A percentile compares a stretch with the other conserved stretches of the same genome.
Evolutionary conservation across 163 green algal genomes (phyloP).

Genomic region (Prototheca cutis): DNA sequence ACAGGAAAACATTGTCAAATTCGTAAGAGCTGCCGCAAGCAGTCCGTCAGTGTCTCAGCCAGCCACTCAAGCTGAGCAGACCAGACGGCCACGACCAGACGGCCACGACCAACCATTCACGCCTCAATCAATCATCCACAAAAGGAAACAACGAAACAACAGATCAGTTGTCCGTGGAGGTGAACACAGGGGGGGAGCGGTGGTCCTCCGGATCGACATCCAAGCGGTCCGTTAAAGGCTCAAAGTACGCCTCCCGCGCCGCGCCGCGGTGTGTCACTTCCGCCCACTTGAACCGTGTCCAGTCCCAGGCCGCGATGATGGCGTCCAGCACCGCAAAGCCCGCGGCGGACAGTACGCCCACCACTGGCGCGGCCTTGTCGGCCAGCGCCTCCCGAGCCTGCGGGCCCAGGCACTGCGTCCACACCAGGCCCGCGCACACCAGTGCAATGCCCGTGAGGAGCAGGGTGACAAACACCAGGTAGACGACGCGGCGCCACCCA

Average conservation of each 20-base stretch:
- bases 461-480: background rate
- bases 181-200: slow-evolving; percentile 17
- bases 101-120: no score
- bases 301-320: slow-evolving; percentile 23
- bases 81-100: no score
- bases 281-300: slow-evolving; percentile 8
- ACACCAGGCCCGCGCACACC: slow-evolving; percentile 21
- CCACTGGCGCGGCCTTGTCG: slow-evolving; percentile 4
- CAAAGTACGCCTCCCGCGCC: slow-evolving; percentile 17
- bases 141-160: no score
- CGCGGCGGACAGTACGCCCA: background rate
- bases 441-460: slow-evolving; percentile 10
- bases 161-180: no score
- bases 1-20: no score
- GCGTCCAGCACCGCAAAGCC: slow-evolving; percentile 8
- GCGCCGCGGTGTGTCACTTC: background rate
- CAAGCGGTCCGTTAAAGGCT: slow-evolving; percentile 12
- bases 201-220: slow-evolving; percentile 28
- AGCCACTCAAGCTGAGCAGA: no score
- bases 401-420: slow-evolving; percentile 15
- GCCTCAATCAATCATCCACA: no score
- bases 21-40: no score
- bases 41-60: no score
- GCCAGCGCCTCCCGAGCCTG: slow-evolving; percentile 1
- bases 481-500: slow-evolving; percentile 15